Percentiles rank a stretch among this genome's conserved stretches.
Evolutionary conservation across 257 asterid genomes (phyloP).

Genomic region (Vinca minor): DNA sequence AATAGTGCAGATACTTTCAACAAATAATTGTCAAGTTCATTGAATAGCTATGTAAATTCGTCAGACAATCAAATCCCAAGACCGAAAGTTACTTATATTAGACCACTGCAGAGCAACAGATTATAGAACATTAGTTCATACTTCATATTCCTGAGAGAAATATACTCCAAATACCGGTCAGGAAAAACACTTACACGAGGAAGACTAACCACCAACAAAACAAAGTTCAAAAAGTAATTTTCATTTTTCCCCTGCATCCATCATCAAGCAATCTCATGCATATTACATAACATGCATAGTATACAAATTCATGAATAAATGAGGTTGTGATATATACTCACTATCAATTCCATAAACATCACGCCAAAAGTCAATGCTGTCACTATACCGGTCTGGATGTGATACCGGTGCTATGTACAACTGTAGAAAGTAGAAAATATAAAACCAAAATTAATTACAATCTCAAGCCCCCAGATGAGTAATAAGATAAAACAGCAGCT

Average conservation of each 20-base stretch:
- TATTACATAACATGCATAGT: background rate
- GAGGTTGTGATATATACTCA: constrained; percentile 36
- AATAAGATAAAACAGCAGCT: background rate
- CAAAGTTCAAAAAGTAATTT: background rate
- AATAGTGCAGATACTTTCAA: background rate
- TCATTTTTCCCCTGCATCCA: too few species aligned
- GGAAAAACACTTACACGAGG: background rate
- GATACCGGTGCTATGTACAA: constrained; percentile 91
- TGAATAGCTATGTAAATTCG: background rate
- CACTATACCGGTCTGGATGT: constrained; percentile 71
- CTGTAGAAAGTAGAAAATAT: constrained; percentile 33
- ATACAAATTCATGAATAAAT: background rate
- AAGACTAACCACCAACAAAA: background rate
- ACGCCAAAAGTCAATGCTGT: constrained; percentile 93
- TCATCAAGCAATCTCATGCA: background rate
- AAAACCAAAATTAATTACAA: background rate
- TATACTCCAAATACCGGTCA: background rate
- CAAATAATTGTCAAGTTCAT: too few species aligned
- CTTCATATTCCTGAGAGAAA: background rate
- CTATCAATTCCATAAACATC: constrained; percentile 94
- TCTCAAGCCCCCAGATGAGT: background rate
- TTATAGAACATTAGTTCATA: background rate
- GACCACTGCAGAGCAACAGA: background rate
- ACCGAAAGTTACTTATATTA: background rate
- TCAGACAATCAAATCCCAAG: constrained; percentile 3